Conservation (phyloP, 306 rosid genomes). For the Corylus avellana region DNA sequence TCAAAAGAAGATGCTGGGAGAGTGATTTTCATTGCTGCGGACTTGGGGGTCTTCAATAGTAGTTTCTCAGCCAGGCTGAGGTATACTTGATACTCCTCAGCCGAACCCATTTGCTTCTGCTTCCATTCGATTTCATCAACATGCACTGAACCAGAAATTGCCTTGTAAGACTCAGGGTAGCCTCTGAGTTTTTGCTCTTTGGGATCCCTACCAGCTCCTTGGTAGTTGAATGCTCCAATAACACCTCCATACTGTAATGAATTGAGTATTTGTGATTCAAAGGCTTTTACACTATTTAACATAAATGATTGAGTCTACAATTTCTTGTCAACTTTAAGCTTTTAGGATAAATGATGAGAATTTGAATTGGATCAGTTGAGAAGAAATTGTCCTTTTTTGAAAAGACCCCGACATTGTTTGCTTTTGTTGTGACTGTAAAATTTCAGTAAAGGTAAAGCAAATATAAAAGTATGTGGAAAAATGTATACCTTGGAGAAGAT, state of each 20-base stretch:
- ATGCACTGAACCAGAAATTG: conserved; percentile 49
- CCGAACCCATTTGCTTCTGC: conserved; percentile 57
- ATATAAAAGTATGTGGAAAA: background rate
- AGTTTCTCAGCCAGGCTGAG: conserved; percentile 50
- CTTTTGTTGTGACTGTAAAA: too few species aligned
- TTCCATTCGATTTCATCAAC: conserved; percentile 77
- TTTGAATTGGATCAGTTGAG: too few species aligned
- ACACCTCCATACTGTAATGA: conserved; percentile 71
- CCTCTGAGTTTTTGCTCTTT: conserved; percentile 56
- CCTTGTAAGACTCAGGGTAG: conserved; percentile 57
- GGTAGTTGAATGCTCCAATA: conserved; percentile 88
- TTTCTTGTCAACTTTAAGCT: too few species aligned
- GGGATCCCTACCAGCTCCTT: conserved; percentile 91
- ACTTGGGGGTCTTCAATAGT: conserved; percentile 36
- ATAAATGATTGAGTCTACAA: too few species aligned
- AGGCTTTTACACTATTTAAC: too few species aligned
- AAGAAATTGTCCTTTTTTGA: too few species aligned
- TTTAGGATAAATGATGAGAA: too few species aligned
- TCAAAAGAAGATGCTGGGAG: conserved; percentile 65
- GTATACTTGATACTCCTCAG: conserved; percentile 60
- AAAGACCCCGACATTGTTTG: too few species aligned
- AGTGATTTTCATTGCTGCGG: conserved; percentile 44
- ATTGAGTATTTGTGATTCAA: conserved; percentile 11
- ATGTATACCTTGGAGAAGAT: conserved; percentile 40
- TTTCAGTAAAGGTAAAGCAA: too few species aligned